Base-by-base conservation (phyloP, 192 early-diverging fungal species). In the Umbelopsis ramanniana region DNA sequence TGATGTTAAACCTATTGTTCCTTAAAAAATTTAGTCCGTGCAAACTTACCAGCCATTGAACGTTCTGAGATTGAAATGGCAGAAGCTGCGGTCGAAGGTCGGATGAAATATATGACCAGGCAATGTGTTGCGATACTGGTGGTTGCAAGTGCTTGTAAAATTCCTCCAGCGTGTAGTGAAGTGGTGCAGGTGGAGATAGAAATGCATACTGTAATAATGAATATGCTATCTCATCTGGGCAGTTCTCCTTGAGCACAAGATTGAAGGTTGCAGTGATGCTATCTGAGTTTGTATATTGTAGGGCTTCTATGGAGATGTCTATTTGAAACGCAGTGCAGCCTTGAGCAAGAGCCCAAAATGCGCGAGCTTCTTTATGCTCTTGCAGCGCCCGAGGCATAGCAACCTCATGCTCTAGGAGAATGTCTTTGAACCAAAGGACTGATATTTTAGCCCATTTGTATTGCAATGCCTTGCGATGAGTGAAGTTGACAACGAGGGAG, bases 51-150 rank as follows among this genome's bases (percentile, higher is more conserved):
- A 75, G 70, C 74, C 74, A 75, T 66, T 66, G 15, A 7, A 75
- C 74, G n/a, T 68, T 69, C 47, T 75, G 74, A 50, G 74, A 52
- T 63, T 75, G 74, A 67, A 75, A 75, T 46, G 74, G 74, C 6
- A 68, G 37, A 17, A 75, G 53, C 17, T n/a, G 71, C 17, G 74
- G 52, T 29, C 29, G 24, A 46, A 75, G 57, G 7, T 52, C 68
- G 17, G 43, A 24, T 8, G 74, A 11, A n/a, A 24, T 29, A 46
- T 60, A 72, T 26, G 21, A 21, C 2, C 40, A 47, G 22, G 60
- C 43, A 8, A 23, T 17, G 1, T 22, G 19, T n/a, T 33, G 14
- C 2, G 53, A 57, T 4, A 75, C 46, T 17, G 54, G 68, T 15
- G 74, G 74, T 26, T 75, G 74, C 11, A 75, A 37, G 40, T 66